Percentiles rank a stretch among this genome's conserved stretches.
These are phyloP conservation scores for Chenopodium formosanum DNA, from an alignment of 148 eudicot species.

Conservation along the genomic window DNA sequence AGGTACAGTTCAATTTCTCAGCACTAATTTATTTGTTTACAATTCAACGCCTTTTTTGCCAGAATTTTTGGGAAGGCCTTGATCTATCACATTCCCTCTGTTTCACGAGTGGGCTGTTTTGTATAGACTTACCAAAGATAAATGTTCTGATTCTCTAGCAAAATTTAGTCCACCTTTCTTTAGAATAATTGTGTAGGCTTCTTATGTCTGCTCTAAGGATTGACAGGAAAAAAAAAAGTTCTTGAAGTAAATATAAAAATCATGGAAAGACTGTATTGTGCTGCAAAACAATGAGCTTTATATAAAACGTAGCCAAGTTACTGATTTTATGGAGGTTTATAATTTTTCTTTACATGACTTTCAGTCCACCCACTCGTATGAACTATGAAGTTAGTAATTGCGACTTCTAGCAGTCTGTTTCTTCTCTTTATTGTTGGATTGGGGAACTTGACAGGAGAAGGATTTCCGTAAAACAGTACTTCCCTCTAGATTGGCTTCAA, in stretches of 20 bases:
- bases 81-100: neutral
- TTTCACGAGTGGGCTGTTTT: neutral
- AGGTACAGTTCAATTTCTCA: slow-evolving; percentile 41
- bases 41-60: neutral
- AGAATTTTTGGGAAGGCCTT: neutral
- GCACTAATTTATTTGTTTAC: neutral
- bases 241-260: neutral
- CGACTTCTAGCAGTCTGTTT: neutral
- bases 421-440: slow-evolving; percentile 1
- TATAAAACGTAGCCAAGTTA: neutral
- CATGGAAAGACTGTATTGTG: neutral
- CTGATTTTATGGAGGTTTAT: neutral
- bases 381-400: neutral
- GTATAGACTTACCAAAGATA: neutral
- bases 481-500: slow-evolving; percentile 58
- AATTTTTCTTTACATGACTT: neutral
- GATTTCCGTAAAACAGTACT: slow-evolving; percentile 58
- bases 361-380: neutral
- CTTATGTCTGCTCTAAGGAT: neutral
- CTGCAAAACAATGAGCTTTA: neutral
- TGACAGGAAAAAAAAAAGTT: neutral
- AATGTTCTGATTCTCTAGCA: neutral
- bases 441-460: slow-evolving; percentile 39
- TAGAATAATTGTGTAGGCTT: neutral
- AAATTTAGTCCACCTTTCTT: neutral